Evolutionary conservation across 805 yeast species (phyloP), one percentile per base, ranked within the genome.

Genomic region (Saccharomycopsis amapae): DNA sequence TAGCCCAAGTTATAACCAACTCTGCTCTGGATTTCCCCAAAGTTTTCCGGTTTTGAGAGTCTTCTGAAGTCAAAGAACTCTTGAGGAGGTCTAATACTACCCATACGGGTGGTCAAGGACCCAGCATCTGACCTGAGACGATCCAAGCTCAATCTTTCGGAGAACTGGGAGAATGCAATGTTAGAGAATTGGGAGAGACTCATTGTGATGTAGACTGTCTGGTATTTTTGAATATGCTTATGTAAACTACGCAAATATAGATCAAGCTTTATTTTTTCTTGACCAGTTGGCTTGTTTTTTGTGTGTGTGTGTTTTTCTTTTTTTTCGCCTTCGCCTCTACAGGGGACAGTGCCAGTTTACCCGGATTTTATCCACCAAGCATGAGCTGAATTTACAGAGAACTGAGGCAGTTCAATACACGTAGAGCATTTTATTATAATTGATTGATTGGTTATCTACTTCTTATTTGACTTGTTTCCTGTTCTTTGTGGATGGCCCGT

Each of bases 21-120:
- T 63, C 99, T 79, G 56, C 85, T 77, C 67, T 93, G 98, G 42
- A 85, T 70, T 55, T 93, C 98, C 40, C 83, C 79, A 62, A 88
- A 83, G 64, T 87, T 88, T 45, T 76, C 79, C 18, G 99, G 99
- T 62, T 87, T 88, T 31, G 95, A 84, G 51, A 93, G 64, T 62
- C 95, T 81, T 64, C 88, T 84, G 59, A 85, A 66, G 62, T 93
- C 97, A 60, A 93, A 86, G 62, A 93, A 93, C 62, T 93, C 98
- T 64, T 83, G 93, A 35, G 94, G 89, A 31, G 97, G 86, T 60
- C 85, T 81, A 51, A 93, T 64, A 57, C 84, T 76, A 40, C 93
- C 65, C 51, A 88, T 69, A 52, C 80, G 76, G 32, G 72, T 58
- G 59, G 82, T 86, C 41, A 90, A 55, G 2, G 79, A 56, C 25